Conservation (phyloP, 768 basidiomycete genomes). For the Leucocoprinus birnbaumii region DNA sequence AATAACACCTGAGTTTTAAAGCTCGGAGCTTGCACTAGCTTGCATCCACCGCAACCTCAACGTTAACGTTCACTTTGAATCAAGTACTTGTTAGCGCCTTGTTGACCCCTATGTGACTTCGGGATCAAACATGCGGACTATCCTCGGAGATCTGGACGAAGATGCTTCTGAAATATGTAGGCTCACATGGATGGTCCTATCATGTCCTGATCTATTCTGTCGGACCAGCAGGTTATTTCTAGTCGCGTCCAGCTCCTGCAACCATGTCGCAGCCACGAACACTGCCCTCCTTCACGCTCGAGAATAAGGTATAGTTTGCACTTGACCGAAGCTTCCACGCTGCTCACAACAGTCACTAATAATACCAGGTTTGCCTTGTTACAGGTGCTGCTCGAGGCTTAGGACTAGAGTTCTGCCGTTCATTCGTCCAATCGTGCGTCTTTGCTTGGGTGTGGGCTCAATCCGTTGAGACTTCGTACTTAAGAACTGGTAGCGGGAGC, state of each 20-base stretch:
- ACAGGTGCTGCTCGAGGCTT: conserved; percentile 93
- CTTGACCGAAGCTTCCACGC: neutral
- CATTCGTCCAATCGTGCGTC: conserved; percentile 81
- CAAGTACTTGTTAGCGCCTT: no score
- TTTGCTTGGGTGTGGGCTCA: no score
- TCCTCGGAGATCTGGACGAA: no score
- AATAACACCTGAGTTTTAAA: neutral
- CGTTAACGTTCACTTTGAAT: no score
- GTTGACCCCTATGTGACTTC: no score
- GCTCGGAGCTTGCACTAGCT: no score
- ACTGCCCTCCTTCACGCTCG: conserved; percentile 76
- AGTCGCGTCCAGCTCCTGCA: neutral
- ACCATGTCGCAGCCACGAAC: conserved; percentile 37
- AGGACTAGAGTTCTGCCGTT: conserved; percentile 87
- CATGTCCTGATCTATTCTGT: neutral
- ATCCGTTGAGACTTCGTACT: neutral
- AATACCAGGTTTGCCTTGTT: conserved; percentile 76
- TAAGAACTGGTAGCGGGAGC: conserved; percentile 60
- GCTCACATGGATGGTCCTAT: neutral
- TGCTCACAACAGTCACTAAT: neutral
- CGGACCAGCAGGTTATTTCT: neutral
- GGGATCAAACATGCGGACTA: no score
- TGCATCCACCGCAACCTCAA: no score
- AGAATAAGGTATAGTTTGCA: conserved; percentile 54
- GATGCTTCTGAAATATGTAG: no score